Percentiles rank a stretch among this genome's conserved stretches.
phyloP scores from a whole-genome alignment of 2,329 filamentous ascomycete genomes.

The Arthrobotrys megalospora region DNA sequence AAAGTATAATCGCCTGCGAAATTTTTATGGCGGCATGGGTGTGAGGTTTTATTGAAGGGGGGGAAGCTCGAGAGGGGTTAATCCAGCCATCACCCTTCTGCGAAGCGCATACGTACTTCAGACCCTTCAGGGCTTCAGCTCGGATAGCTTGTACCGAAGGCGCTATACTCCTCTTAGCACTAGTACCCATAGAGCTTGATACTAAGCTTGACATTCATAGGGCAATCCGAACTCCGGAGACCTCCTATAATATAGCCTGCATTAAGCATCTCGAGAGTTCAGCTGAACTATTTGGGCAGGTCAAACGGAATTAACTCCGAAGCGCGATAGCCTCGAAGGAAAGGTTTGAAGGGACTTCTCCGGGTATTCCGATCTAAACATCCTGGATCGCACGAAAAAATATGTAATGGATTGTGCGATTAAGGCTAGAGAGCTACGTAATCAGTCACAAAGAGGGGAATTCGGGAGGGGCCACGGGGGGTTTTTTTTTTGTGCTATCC shows the following conservation, averaged over 20 bases:
- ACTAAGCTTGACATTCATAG: constrained; percentile 9
- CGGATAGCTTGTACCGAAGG: constrained; percentile 19
- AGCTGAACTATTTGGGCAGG: constrained; percentile 30
- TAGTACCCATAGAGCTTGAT: background rate
- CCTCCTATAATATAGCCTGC: constrained; percentile 7
- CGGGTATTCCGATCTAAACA: background rate
- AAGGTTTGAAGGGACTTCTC: background rate
- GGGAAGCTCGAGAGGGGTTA: background rate
- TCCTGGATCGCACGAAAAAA: constrained; percentile 5
- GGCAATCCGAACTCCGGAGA: constrained; percentile 17
- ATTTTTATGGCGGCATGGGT: background rate
- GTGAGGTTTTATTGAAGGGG: background rate
- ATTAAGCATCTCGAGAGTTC: constrained; percentile 26
- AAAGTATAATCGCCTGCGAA: background rate
- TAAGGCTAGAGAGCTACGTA: background rate
- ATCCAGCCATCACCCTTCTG: background rate
- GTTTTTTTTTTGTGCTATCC: too few species aligned
- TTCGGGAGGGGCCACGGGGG: background rate
- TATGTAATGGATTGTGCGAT: background rate
- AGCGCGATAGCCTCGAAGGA: constrained; percentile 36
- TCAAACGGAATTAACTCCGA: constrained; percentile 41
- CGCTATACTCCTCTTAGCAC: background rate
- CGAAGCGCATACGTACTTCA: background rate
- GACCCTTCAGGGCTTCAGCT: constrained; percentile 22
- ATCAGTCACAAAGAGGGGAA: background rate